Base-by-base conservation (phyloP, 2,329 filamentous ascomycete genomes). In the Mariannaea sp. region DNA sequence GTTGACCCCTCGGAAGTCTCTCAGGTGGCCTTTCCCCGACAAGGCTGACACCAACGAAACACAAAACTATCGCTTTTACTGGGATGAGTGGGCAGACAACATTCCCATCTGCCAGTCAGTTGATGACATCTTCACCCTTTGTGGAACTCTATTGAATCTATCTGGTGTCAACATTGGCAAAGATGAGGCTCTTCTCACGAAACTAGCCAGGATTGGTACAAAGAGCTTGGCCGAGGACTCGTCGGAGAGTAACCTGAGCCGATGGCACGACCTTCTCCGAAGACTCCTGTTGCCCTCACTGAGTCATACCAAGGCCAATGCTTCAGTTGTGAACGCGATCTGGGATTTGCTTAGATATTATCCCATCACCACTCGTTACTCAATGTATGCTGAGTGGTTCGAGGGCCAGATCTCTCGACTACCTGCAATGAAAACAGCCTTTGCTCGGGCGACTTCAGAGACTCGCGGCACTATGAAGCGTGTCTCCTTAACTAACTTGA, bases 51-150 rank as follows among this genome's bases (percentile, higher is more conserved):
- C 84, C 20, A 86, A 86, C 49, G 90, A 92, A 61, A 86, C 87
- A 16, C 80, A 82, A n/a, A 83, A 89, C 46, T 97, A 97, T 70
- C 85, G 89, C 27, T 97, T 95, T 69, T 99, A 99, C 71, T 97
- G 94, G 86, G 92, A 96, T 54, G 94, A 97, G 63, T 99, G 94
- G 94, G 81, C 86, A 2, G 93, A 97, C 71, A 96, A 94, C 59
- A 81, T 99, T 39, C 95, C 94, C 1, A 76, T 96, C 16, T 99
- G 94, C 68, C 92, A 96, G 69, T 89, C 80, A 2, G 85, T 96
- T 5, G 91, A 97, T 57, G 94, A 99, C 68, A 81, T 99, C 12
- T 94, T 97, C 70, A 86, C 87, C 2, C 82, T 97, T 1, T 95
- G 92, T 71, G 83, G 85, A 53, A 92, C 91, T 1, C 81, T 99